These are phyloP conservation scores for Coemansia sp. DNA, from an alignment of 192 early-diverging fungal genomes.

Conservation along the genomic window DNA sequence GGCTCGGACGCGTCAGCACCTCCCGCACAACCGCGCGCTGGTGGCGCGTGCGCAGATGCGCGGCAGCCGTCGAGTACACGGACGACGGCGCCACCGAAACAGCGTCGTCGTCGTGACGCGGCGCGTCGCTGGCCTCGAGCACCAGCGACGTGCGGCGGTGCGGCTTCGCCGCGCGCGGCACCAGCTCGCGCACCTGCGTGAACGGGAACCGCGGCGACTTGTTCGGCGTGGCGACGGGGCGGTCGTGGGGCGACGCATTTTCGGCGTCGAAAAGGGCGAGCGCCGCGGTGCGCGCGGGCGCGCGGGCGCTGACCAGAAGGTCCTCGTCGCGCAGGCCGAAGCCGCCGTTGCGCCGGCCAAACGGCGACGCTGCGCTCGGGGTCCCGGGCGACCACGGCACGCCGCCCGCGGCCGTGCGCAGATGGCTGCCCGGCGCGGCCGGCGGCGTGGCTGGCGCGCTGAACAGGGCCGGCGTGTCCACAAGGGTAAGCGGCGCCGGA, in stretches of 20 bases:
- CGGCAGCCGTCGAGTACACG: conserved; percentile 19
- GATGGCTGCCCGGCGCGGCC: not conserved
- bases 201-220: conserved; percentile 20
- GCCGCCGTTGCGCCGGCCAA: conserved; percentile 14
- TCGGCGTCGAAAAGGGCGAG: too few relatives aligned
- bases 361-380: conserved; percentile 7
- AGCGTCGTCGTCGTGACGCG: not conserved
- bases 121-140: conserved; percentile 3
- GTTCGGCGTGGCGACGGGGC: too few relatives aligned
- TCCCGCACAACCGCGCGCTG: conserved; percentile 33
- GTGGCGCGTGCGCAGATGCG: conserved; percentile 22
- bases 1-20: conserved; percentile 23
- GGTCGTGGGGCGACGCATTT: not conserved
- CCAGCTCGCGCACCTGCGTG: conserved; percentile 41
- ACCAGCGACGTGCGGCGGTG: conserved; percentile 38
- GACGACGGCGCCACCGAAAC: conserved; percentile 7
- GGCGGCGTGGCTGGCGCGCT: not conserved
- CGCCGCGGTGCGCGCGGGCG: not conserved
- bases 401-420: conserved; percentile 30
- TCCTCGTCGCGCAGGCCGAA: conserved; percentile 37
- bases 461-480: not conserved
- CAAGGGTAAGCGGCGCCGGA: not conserved
- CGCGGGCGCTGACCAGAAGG: conserved; percentile 4
- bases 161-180: conserved; percentile 26
- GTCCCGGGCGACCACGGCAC: conserved; percentile 38